Evolutionary conservation across 192 early-diverging fungal genomes (phyloP), one percentile per base, ranked within the genome.

Genomic region (Radiomyces spectabilis): DNA sequence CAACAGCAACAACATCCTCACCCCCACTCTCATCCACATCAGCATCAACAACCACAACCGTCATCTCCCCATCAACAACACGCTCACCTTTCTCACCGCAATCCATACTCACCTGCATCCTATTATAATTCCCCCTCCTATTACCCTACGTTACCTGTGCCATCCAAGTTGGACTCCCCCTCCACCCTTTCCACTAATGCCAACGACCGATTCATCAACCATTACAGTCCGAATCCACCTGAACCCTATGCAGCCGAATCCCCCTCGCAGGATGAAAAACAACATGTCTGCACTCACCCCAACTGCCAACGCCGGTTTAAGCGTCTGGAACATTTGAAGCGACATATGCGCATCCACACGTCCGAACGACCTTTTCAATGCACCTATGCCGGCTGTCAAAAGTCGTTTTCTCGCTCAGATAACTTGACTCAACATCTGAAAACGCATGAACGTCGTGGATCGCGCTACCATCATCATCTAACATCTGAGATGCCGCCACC

Each of bases 291-390:
- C 42, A 58, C 31, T 15, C 54, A 60, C 41, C 45, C 57, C 5
- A 35, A 64, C 19, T 83, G 80, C 33, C 65, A 65, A 6, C 65
- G 74, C 44, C 55, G 74, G 18, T 91, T 91, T 59, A 87, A 89
- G 64, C 83, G 87, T 29, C 76, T 79, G 45, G 87, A 89, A 55
- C 89, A 91, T 51, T 72, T 91, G 12, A 80, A 84, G 51, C 71
- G 89, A 18, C 88, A 92, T 65, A 76, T 77, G 62, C 79, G 89
- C 2, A 70, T 62, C 15, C 86, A 88, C 54, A 82, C 83, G 1
- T 69, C 78, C 1, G 81, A 82, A 45, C 74, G 74, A 22, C 86
- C 86, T 0, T 88, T 75, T 56, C 55, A 59, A 16, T 88, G 86
- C 57, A 63, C 59, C 2, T 57, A 67, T 19, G 53, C 51, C 4